Conservation (phyloP, 495 filamentous ascomycete species). For the Lepidopterella palustris region DNA sequence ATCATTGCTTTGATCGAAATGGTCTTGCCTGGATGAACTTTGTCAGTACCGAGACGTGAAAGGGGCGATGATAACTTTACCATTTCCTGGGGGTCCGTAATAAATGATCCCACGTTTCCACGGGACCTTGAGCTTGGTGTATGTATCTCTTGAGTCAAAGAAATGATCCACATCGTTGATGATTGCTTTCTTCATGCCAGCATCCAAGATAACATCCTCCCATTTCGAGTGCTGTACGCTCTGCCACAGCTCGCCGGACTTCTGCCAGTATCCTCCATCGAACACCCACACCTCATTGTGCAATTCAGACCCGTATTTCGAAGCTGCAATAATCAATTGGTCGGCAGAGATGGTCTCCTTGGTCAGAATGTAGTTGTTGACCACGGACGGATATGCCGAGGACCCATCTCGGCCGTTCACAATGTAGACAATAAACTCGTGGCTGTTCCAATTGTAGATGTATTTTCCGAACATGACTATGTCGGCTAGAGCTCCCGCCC, state of each 20-base stretch:
- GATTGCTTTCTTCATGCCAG: constrained; percentile 53
- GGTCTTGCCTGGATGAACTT: constrained; percentile 24
- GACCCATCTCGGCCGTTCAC: constrained; percentile 45
- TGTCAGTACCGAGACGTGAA: too few relatives aligned
- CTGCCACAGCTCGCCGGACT: constrained; percentile 51
- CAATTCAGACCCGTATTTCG: constrained; percentile 44
- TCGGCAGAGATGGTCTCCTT: constrained; percentile 40
- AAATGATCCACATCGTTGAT: constrained; percentile 55
- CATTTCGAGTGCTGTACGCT: constrained; percentile 51
- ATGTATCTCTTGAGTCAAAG: constrained; percentile 49
- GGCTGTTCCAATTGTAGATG: constrained; percentile 45
- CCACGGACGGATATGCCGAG: constrained; percentile 25
- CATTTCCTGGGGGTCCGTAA: constrained; percentile 51
- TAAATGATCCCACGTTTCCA: constrained; percentile 58
- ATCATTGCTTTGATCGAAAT: constrained; percentile 41
- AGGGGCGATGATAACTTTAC: constrained; percentile 16
- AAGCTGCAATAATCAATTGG: constrained; percentile 47
- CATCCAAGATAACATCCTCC: constrained; percentile 61
- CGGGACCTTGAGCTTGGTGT: constrained; percentile 53
- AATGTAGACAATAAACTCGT: constrained; percentile 49
- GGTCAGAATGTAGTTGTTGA: constrained; percentile 48
- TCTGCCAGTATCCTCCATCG: constrained; percentile 54
- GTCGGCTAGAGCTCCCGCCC: constrained; percentile 40
- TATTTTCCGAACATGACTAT: constrained; percentile 48
- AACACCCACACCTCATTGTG: constrained; percentile 61